phyloP scores from a whole-genome alignment of 192 early-diverging fungal species.

The Linnemannia elongata region DNA sequence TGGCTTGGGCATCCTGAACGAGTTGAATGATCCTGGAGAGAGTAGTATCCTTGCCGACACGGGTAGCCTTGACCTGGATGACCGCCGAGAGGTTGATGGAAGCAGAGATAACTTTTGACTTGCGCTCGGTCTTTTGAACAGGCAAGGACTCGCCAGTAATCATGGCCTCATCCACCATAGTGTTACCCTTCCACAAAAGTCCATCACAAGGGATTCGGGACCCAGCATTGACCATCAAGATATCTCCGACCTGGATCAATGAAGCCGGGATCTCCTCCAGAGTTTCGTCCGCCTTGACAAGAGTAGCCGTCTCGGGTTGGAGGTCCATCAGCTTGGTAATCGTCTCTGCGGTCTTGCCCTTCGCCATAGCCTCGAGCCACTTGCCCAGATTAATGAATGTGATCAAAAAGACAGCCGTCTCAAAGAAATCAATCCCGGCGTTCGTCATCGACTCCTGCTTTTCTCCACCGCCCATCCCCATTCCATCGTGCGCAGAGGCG shows the following conservation, averaged over 20 bases:
- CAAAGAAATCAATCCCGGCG: constrained; percentile 74
- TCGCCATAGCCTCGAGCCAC: constrained; percentile 84
- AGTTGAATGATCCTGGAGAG: constrained; percentile 73
- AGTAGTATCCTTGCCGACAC: constrained; percentile 73
- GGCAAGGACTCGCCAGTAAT: constrained; percentile 87
- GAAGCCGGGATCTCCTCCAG: constrained; percentile 46
- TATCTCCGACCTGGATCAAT: constrained; percentile 74
- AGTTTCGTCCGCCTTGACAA: constrained; percentile 64
- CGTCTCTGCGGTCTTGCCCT: constrained; percentile 82
- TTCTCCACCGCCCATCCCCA: constrained; percentile 2
- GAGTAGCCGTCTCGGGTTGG: constrained; percentile 76
- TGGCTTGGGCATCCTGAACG: constrained; percentile 75
- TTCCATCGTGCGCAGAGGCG: neutral
- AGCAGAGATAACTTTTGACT: constrained; percentile 66
- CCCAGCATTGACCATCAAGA: constrained; percentile 78
- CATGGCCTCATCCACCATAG: constrained; percentile 83
- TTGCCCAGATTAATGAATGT: constrained; percentile 88
- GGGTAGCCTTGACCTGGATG: constrained; percentile 74
- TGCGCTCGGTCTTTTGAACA: constrained; percentile 67
- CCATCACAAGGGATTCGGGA: constrained; percentile 84
- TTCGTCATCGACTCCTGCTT: neutral
- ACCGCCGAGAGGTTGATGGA: constrained; percentile 73
- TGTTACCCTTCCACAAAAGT: constrained; percentile 61
- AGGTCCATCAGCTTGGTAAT: constrained; percentile 82
- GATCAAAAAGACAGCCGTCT: constrained; percentile 81